These are phyloP conservation scores for Pseudoneurospora amorphoporcata DNA, from an alignment of 495 filamentous ascomycete species.

Conservation along the genomic window DNA sequence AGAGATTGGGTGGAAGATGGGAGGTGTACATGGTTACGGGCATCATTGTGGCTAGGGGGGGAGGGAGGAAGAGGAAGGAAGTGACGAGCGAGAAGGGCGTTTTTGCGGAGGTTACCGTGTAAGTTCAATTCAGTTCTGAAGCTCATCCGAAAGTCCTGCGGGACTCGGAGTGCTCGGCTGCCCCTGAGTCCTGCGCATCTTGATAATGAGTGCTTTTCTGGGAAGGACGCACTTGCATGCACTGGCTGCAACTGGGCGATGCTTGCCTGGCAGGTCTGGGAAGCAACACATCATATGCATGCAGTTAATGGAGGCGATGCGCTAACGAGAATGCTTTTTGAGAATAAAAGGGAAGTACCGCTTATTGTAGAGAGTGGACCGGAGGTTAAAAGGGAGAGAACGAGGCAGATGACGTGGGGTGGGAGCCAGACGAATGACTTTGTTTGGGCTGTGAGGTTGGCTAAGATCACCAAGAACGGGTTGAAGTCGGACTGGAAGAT, in stretches of 20 bases:
- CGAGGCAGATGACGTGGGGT: not conserved
- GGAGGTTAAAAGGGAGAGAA: not conserved
- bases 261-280: too few species aligned
- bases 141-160: not conserved
- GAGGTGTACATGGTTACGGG: constrained; percentile 8
- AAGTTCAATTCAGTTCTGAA: not conserved
- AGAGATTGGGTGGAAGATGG: not conserved
- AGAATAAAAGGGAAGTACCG: not conserved
- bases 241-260: too few species aligned
- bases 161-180: too few species aligned
- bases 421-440: not conserved
- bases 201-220: not conserved
- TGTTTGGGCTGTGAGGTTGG: constrained; percentile 7
- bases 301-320: not conserved
- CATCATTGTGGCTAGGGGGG: constrained; percentile 2
- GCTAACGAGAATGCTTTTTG: not conserved
- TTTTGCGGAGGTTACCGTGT: not conserved
- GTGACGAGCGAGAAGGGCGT: not conserved
- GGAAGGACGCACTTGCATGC: not conserved
- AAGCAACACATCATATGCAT: not conserved
- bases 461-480: constrained; percentile 3
- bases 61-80: not conserved
- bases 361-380: not conserved
- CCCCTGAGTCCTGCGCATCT: not conserved
- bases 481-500: constrained; percentile 1